Base-by-base conservation (phyloP, 805 yeast species). In the Metschnikowia vanudenii region DNA sequence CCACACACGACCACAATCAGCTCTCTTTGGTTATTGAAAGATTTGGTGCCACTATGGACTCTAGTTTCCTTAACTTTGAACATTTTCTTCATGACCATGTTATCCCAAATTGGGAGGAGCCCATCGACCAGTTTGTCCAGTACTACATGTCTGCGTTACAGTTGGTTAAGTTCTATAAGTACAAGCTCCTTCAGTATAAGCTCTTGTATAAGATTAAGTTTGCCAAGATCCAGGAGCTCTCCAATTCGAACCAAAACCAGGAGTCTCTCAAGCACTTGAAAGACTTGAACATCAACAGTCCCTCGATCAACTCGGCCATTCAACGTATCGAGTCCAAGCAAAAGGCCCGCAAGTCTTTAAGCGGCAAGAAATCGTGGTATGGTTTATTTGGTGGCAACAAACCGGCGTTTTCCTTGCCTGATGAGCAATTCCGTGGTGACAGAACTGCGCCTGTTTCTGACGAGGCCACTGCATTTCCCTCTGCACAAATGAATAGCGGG, bases 21-120 rank as follows among this genome's bases (percentile, higher is more conserved):
- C 57, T 69, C 11, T 63, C 71, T 34, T 50, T 59, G 29, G 45
- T 62, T 4, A 69, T 79, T 32, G 84, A 80, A 56, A 68, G 67
- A 42, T 76, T 79, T 52, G 84, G 84, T 1, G 76, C 79, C 40
- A 70, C 73, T 11, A 67, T 79, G 14, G 84, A 80, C 57, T 63
- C 72, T 42, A 72, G 69, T 33, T 80, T 77, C 53, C 59, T 80
- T 37, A 77, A 74, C 45, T 68, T 71, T 46, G 83, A 80, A 55
- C 61, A 69, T 13, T 70, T 78, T 46, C 56, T 71, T 3, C 60
- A 68, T 37, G 60, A 71, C 24, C 57, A 69, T 29, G 63, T 69
- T 24, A 58, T 61, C 47, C 77, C 63, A 2, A 64, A 67, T 31
- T 70, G 81, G 66, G 77, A 74, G 51, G 84, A 79, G 56, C 79